Evolutionary conservation across 23 red algal genomes (phyloP).

Genomic region (Gracilariopsis chorda): DNA sequence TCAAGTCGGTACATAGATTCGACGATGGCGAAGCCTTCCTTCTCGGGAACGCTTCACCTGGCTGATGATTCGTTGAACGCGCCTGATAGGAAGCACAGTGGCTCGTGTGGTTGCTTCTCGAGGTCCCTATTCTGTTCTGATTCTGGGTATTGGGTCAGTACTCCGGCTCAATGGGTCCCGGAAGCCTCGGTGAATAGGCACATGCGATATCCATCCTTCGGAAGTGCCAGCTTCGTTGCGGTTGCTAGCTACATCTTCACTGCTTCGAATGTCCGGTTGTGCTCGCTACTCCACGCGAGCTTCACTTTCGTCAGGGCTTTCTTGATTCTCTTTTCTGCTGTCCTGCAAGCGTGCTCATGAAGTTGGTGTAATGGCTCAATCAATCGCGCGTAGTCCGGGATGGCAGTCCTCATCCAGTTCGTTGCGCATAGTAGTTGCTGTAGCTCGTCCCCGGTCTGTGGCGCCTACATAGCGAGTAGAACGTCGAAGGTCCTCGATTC

Average conservation of each 20-base stretch:
- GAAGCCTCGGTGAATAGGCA: conserved; percentile 44
- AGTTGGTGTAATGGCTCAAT: not conserved
- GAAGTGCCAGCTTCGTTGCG: not conserved
- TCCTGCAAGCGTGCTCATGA: not conserved
- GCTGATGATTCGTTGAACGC: not conserved
- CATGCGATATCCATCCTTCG: not conserved
- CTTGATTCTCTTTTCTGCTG: not conserved
- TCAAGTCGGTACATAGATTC: not conserved
- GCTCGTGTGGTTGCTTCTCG: not conserved
- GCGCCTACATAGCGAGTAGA: not conserved
- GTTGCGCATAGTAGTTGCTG: not conserved
- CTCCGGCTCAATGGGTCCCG: not conserved
- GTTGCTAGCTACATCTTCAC: not conserved
- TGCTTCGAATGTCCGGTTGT: not conserved
- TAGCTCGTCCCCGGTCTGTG: not conserved
- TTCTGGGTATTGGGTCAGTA: not conserved
- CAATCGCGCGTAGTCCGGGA: not conserved
- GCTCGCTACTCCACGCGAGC: conserved; percentile 30
- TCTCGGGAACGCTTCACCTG: not conserved
- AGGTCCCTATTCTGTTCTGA: not conserved
- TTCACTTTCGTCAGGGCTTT: not conserved
- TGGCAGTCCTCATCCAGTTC: conserved; percentile 36
- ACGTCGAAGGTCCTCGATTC: not conserved
- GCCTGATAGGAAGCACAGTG: not conserved
- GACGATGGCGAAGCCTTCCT: not conserved